Base-by-base conservation (phyloP, 2,329 filamentous ascomycete species). In the Hymenoscyphus scutula region DNA sequence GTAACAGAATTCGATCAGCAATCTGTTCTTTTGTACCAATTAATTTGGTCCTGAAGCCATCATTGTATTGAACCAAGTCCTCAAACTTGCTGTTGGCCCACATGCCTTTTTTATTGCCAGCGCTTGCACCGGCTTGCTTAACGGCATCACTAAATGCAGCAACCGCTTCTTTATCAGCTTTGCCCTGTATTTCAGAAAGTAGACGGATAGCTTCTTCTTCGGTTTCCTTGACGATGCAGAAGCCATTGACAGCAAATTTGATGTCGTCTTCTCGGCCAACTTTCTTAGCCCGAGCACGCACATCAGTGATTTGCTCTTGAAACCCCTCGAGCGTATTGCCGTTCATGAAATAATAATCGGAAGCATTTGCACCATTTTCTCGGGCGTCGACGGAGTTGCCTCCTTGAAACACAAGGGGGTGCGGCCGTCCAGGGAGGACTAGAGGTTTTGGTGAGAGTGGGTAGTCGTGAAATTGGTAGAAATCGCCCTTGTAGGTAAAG, bases 331-430 rank as follows among this genome's bases (percentile, higher is more conserved):
- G 76, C 1, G 81, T 80, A 67, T 83, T 83, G n/a, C 81, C 80
- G 67, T 83, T 83, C 80, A 83, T 83, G 67, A 83, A 83, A 66
- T 83, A 83, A 72, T 79, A 82, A 62, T 82, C 80, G 2, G 74
- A 77, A 2, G 79, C 80, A 25, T 76, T 70, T 0, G 78, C 80
- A 0, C 78, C 80, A 59, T 83, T 83, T 30, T 79, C 76, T 6
- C 80, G 74, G 0, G 81, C 80, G 64, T 83, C 80, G 57, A 80
- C 76, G 30, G 76, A 79, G 68, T 83, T 83, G 2, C 81, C 81
- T 11, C 81, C 80, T 68, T 83, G 81, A 71, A 83, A 83, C 59
- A 83, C 82, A 62, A 82, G 77, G 0, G 81, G 81, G 61, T 81
- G 77, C 3, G 79, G 79, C 23, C 79, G 75, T 58, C 76, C 73